Conservation (phyloP, 345 rosid species). For the Citrus unshiu region DNA sequence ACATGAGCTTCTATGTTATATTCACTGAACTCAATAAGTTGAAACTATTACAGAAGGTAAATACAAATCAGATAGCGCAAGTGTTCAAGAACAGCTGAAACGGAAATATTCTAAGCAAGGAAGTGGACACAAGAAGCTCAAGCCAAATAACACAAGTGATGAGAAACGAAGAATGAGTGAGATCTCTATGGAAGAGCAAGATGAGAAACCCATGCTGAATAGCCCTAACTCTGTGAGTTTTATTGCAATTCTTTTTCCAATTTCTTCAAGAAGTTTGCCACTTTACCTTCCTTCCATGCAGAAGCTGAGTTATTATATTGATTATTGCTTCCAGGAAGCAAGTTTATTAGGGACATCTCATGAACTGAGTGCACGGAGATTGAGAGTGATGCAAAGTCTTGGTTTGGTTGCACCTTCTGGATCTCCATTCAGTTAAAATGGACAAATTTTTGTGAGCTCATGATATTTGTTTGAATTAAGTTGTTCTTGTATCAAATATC, state of each 20-base stretch:
- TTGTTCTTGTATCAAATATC: not conserved
- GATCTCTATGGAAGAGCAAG: slow-evolving; percentile 5
- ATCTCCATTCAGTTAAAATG: slow-evolving; percentile 43
- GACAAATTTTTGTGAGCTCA: slow-evolving; percentile 6
- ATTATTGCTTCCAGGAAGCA: slow-evolving; percentile 19
- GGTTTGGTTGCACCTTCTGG: slow-evolving; percentile 58
- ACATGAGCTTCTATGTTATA: not conserved
- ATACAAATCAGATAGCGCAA: not conserved
- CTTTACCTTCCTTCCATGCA: not conserved
- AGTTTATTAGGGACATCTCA: slow-evolving; percentile 16
- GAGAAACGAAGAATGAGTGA: not conserved
- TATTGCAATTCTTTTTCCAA: not conserved
- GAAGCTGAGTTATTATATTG: not conserved
- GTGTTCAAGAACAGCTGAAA: not conserved
- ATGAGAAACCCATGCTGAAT: slow-evolving; percentile 11
- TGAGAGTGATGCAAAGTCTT: slow-evolving; percentile 59
- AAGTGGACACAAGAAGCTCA: slow-evolving; percentile 6
- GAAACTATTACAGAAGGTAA: not conserved
- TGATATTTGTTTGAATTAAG: not conserved
- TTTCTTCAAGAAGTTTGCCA: slow-evolving; percentile 1
- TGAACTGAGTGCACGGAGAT: slow-evolving; percentile 37
- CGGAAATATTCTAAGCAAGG: slow-evolving; percentile 16
- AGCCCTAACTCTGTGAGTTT: slow-evolving; percentile 18
- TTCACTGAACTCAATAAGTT: not conserved
- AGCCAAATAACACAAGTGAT: not conserved